These are phyloP conservation scores for Thelonectria olida DNA, from an alignment of 2,329 filamentous ascomycete genomes.

Conservation along the genomic window DNA sequence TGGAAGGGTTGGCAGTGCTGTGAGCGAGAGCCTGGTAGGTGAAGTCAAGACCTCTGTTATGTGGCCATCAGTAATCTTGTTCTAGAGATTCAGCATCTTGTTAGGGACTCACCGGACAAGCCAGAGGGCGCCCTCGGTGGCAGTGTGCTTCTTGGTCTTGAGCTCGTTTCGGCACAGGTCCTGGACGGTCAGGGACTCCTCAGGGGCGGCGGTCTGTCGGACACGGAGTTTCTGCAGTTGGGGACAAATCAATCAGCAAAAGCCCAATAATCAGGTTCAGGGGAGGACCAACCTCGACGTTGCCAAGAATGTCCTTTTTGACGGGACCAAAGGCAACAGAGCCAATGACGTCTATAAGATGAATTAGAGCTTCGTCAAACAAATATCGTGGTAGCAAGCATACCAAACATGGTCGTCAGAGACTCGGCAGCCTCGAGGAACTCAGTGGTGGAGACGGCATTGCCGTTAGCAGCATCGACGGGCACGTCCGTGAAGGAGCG, in stretches of 20 bases:
- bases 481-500: conserved; percentile 86
- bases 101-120: conserved; percentile 74
- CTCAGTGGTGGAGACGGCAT: conserved; percentile 82
- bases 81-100: too few species aligned
- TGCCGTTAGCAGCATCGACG: conserved; percentile 75
- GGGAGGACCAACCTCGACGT: conserved; percentile 76
- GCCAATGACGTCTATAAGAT: conserved; percentile 65
- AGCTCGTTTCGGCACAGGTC: conserved; percentile 87
- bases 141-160: conserved; percentile 86
- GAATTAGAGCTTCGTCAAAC: conserved; percentile 19
- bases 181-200: conserved; percentile 85
- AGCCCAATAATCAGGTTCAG: not conserved
- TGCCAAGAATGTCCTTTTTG: conserved; percentile 90
- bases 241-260: conserved; percentile 27
- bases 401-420: conserved; percentile 87
- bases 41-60: conserved; percentile 87
- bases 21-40: conserved; percentile 84
- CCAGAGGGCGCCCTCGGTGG: conserved; percentile 92
- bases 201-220: conserved; percentile 79
- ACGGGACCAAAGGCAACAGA: conserved; percentile 86
- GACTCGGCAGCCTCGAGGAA: conserved; percentile 94
- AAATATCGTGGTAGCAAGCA: not conserved
- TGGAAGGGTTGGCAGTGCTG: conserved; percentile 73
- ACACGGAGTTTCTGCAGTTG: conserved; percentile 82
- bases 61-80: not conserved